These are phyloP conservation scores for Epichloe sibirici DNA, from an alignment of 2,329 filamentous ascomycete genomes.

Conservation along the genomic window DNA sequence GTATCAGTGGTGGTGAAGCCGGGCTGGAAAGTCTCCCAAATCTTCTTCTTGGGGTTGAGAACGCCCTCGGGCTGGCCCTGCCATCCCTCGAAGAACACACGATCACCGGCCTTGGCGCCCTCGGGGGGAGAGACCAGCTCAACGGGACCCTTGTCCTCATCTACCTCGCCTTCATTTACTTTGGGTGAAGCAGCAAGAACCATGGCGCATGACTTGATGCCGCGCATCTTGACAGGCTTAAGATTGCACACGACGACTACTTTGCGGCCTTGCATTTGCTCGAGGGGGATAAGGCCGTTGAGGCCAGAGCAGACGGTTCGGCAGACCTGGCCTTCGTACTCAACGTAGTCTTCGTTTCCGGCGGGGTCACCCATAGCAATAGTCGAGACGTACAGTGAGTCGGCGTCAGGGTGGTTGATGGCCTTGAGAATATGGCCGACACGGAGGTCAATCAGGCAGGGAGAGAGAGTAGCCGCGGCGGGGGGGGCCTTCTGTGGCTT, in stretches of 20 bases:
- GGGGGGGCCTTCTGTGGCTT: slow-evolving; percentile 59
- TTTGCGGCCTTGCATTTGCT: slow-evolving; percentile 94
- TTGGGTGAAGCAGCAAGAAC: slow-evolving; percentile 88
- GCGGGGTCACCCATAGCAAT: slow-evolving; percentile 86
- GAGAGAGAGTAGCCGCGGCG: slow-evolving; percentile 60
- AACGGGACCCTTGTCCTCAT: slow-evolving; percentile 79
- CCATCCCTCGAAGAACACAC: slow-evolving; percentile 91
- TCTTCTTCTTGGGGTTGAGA: slow-evolving; percentile 98
- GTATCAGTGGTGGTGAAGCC: slow-evolving; percentile 81
- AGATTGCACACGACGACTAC: slow-evolving; percentile 94
- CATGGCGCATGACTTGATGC: slow-evolving; percentile 69
- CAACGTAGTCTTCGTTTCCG: slow-evolving; percentile 70
- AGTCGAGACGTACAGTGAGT: slow-evolving; percentile 89
- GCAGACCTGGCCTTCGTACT: slow-evolving; percentile 83
- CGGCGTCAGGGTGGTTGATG: slow-evolving; percentile 88
- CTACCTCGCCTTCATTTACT: slow-evolving; percentile 66
- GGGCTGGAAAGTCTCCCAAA: slow-evolving; percentile 94
- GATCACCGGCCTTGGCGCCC: slow-evolving; percentile 68
- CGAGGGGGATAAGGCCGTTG: slow-evolving; percentile 82
- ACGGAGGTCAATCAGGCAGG: slow-evolving; percentile 86
- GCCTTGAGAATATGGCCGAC: slow-evolving; percentile 97
- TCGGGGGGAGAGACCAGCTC: slow-evolving; percentile 81
- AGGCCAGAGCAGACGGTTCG: slow-evolving; percentile 95
- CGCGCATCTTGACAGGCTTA: slow-evolving; percentile 98
- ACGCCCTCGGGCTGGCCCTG: slow-evolving; percentile 84